A percentile compares a stretch with the other conserved stretches of the same genome.
Conservation (phyloP, 495 filamentous ascomycete species). For the Aspergillus ostianus region DNA sequence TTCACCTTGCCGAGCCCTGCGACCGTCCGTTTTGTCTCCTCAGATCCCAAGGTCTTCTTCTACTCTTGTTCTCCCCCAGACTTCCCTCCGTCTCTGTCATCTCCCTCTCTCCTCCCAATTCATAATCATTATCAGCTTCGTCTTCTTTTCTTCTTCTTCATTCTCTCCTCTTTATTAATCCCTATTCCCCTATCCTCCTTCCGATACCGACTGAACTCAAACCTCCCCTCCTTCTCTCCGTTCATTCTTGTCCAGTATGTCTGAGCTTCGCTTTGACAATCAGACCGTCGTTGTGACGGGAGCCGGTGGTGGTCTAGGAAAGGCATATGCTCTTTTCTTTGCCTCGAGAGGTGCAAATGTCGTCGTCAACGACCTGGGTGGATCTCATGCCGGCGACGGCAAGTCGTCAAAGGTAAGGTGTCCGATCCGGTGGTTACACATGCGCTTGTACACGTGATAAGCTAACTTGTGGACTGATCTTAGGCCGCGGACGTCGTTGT, state of each 20-base stretch:
- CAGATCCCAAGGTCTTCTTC: slow-evolving; percentile 25
- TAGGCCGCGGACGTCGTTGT: slow-evolving; percentile 95
- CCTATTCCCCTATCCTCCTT: slow-evolving; percentile 1
- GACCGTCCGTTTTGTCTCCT: slow-evolving; percentile 25
- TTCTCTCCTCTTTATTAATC: slow-evolving; percentile 7
- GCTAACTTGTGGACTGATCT: slow-evolving; percentile 18
- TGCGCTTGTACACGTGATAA: background rate
- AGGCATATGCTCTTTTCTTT: slow-evolving; percentile 90
- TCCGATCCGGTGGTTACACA: background rate
- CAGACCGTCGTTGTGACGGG: slow-evolving; percentile 97
- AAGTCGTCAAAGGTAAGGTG: slow-evolving; percentile 72
- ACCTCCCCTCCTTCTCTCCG: slow-evolving; percentile 13
- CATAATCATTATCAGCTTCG: slow-evolving; percentile 1
- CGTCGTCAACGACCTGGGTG: slow-evolving; percentile 95
- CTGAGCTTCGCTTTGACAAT: slow-evolving; percentile 87
- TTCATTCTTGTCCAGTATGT: slow-evolving; percentile 50
- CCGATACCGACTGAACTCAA: background rate
- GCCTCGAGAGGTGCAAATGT: slow-evolving; percentile 90
- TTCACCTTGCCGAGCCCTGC: slow-evolving; percentile 39
- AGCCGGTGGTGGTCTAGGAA: slow-evolving; percentile 91
- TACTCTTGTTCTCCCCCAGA: slow-evolving; percentile 29
- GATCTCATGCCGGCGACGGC: slow-evolving; percentile 92
- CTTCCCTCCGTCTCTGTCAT: slow-evolving; percentile 25
- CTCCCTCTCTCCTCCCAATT: slow-evolving; percentile 9
- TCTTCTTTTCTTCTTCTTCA: slow-evolving; percentile 21